A percentile compares a stretch with the other conserved stretches of the same genome.
phyloP scores from a whole-genome alignment of 2,329 filamentous ascomycete species.

The Huntiella omanensis region DNA sequence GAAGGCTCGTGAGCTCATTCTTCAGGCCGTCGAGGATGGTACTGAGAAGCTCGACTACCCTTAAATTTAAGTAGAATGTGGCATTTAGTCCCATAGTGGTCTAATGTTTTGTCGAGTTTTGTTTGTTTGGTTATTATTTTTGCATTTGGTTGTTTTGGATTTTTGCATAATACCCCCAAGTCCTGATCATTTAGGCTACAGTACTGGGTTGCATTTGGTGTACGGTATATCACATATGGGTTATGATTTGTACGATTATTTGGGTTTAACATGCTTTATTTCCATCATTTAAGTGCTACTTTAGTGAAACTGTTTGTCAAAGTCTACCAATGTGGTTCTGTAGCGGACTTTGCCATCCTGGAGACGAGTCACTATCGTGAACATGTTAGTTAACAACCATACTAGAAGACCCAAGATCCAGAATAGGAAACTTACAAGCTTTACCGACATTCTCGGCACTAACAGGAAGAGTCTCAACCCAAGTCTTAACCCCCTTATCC shows the following conservation, averaged over 20 bases:
- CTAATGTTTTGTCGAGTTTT: not conserved
- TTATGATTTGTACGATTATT: no score
- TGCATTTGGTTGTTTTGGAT: no score
- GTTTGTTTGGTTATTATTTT: not conserved
- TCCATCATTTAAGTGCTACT: not conserved
- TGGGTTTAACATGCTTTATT: not conserved
- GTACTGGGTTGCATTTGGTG: no score
- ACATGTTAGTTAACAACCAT: not conserved
- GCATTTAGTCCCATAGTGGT: not conserved
- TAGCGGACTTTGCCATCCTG: slow-evolving; percentile 12
- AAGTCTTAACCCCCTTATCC: slow-evolving; percentile 49
- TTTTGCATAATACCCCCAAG: no score
- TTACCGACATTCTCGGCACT: slow-evolving; percentile 36
- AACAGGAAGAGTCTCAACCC: slow-evolving; percentile 58
- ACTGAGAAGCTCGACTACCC: slow-evolving; percentile 15
- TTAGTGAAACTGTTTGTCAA: slow-evolving; percentile 13
- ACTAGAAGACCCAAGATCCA: not conserved
- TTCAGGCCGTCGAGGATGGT: slow-evolving; percentile 59
- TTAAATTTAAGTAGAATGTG: not conserved
- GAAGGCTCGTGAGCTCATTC: slow-evolving; percentile 71
- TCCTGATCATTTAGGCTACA: no score
- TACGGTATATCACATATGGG: no score
- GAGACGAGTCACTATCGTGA: slow-evolving; percentile 5
- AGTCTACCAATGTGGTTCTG: slow-evolving; percentile 14
- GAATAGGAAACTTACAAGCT: slow-evolving; percentile 6